Conservation (phyloP, 1,284 basidiomycete species). For the Puccinia horiana region DNA sequence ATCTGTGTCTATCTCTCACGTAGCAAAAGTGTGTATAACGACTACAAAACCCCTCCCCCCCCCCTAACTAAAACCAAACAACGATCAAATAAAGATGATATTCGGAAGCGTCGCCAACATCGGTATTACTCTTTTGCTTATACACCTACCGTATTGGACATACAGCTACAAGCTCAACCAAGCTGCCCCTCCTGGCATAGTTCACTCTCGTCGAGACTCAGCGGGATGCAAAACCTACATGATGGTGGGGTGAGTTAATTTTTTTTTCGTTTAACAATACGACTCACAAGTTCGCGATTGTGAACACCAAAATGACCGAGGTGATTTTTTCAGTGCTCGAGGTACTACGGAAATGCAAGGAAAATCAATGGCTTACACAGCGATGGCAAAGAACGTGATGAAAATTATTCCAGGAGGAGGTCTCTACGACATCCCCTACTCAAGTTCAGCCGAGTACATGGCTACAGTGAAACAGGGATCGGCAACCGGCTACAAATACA, state of each 20-base stretch:
- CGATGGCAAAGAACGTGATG: not conserved
- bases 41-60: too few species aligned
- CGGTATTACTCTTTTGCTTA: not conserved
- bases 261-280: not conserved
- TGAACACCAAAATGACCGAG: not conserved
- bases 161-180: not conserved
- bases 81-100: not conserved
- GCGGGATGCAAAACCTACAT: conserved; percentile 3
- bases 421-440: conserved; percentile 24
- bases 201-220: not conserved
- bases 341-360: conserved; percentile 6
- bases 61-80: too few species aligned
- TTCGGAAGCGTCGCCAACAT: not conserved
- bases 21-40: too few species aligned
- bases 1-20: too few species aligned
- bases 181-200: not conserved
- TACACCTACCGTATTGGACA: not conserved
- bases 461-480: conserved; percentile 14
- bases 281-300: not conserved
- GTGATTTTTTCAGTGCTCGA: not conserved
- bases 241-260: not conserved
- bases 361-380: not conserved
- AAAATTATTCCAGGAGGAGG: conserved; percentile 10
- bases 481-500: not conserved
- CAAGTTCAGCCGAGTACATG: conserved; percentile 29